Evolutionary conservation across 352 stramenopile genomes (phyloP), one percentile per base, ranked within the genome.

Genomic region (Pythium aristosporum): DNA sequence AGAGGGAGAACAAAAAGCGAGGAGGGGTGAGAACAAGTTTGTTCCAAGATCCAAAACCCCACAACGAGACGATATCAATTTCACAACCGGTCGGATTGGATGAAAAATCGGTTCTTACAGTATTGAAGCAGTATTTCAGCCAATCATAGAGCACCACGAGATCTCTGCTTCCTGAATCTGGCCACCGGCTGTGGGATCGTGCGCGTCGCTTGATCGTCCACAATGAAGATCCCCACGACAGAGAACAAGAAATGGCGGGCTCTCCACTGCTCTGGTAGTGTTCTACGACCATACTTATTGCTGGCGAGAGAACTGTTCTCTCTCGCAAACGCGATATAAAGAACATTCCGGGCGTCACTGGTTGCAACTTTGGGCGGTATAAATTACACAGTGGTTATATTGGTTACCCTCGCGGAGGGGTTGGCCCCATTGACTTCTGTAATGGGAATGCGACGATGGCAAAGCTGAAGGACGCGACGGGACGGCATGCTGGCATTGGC

Each of bases 321-420:
- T 2, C 25, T 30, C 25, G 25, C 25, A 30, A 30, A 39, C 11
- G 34, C 34, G 34, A 39, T 39, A 13, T 13, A 39, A 39, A 39
- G 34, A 39, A 39, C 34, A 39, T 39, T 15, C 11, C 11, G 34
- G 34, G 34, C 11, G 11, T 39, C 34, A 39, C 34, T 39, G 34
- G 34, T 39, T n/a, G n/a, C 7, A 30, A 49, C 43, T 15, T 18
- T n/a, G n/a, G n/a, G n/a, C n/a, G 60, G 60, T 54, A 65, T 65
- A 65, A 69, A 69, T 23, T 69, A 69, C 50, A 61, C 63, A 69
- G 34, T 69, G 41, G 43, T 28, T 58, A 57, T 63, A 44, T 48
- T 34, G 42, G 50, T 46, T 16, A 47, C 21, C 30, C n/a, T 30
- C 11, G 25, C 11, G 34, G 34, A 39, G 6, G 34, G 34, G 8